These are phyloP conservation scores for Singerocomus inundabilis DNA, from an alignment of 1,284 basidiomycete species.

Conservation along the genomic window DNA sequence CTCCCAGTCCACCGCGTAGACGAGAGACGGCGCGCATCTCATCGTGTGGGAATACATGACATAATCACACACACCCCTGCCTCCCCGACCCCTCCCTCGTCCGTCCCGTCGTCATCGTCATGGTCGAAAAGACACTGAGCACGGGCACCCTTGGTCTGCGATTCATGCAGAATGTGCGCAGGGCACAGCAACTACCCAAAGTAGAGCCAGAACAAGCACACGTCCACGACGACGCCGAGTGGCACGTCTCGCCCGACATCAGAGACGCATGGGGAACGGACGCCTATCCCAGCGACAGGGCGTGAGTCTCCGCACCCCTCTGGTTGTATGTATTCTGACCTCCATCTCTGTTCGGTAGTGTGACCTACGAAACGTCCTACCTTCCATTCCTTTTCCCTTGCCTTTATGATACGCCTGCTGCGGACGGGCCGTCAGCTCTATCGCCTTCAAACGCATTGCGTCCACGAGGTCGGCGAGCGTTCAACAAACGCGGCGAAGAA, in stretches of 20 bases:
- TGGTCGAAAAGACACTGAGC: constrained; percentile 61
- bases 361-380: constrained; percentile 65
- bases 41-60: constrained; percentile 26
- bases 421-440: constrained; percentile 38
- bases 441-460: constrained; percentile 33
- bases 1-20: too few species aligned
- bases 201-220: constrained; percentile 53
- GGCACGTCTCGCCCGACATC: constrained; percentile 60
- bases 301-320: constrained; percentile 24
- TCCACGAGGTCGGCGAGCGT: constrained; percentile 44
- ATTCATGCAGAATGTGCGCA: constrained; percentile 75
- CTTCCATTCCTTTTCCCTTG: constrained; percentile 65
- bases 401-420: constrained; percentile 27
- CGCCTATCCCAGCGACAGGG: constrained; percentile 29
- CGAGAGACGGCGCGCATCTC: too few species aligned
- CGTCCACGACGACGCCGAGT: constrained; percentile 66
- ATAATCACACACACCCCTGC: too few species aligned
- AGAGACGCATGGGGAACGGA: constrained; percentile 56
- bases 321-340: constrained; percentile 7
- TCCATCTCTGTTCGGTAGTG: too few species aligned
- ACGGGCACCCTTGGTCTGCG: constrained; percentile 64
- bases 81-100: too few species aligned
- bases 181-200: constrained; percentile 50
- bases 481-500: constrained; percentile 43
- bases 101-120: too few species aligned